Percentiles rank a stretch among this genome's conserved stretches.
Evolutionary conservation across 495 filamentous ascomycete genomes (phyloP).

Genomic region (Penicillium odoratum): DNA sequence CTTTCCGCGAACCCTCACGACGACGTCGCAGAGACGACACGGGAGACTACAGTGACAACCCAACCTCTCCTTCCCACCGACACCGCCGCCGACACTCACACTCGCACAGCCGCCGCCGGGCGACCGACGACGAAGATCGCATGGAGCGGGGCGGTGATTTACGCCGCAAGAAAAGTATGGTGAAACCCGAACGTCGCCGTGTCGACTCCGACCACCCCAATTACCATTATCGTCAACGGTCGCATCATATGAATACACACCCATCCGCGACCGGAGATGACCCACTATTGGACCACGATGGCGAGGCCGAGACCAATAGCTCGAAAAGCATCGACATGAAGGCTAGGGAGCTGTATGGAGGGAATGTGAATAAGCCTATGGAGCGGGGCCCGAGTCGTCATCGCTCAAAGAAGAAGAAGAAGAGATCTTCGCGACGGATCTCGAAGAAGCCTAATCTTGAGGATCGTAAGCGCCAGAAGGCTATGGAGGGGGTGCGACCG

Average conservation of each 20-base stretch:
- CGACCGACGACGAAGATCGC: conserved; percentile 39
- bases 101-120: conserved; percentile 37
- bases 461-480: conserved; percentile 62
- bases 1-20: conserved; percentile 70
- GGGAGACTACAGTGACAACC: conserved; percentile 51
- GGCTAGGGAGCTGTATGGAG: conserved; percentile 38
- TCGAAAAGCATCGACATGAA: conserved; percentile 57
- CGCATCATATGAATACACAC: conserved; percentile 74
- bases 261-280: conserved; percentile 93
- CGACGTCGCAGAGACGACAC: conserved; percentile 72
- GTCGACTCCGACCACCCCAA: conserved; percentile 85
- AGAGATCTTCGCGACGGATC: conserved; percentile 47
- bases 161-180: conserved; percentile 76
- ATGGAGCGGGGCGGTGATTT: conserved; percentile 33
- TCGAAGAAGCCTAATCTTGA: conserved; percentile 51
- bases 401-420: conserved; percentile 45
- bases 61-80: conserved; percentile 32
- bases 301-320: conserved; percentile 56
- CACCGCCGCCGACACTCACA: conserved; percentile 39
- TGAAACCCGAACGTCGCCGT: conserved; percentile 82
- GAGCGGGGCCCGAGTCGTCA: conserved; percentile 46
- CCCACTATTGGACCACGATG: conserved; percentile 72
- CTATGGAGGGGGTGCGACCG: conserved; percentile 68
- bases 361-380: conserved; percentile 49
- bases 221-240: conserved; percentile 86